Conservation (phyloP, 1,284 basidiomycete species). For the Cryptococcus sp. region DNA sequence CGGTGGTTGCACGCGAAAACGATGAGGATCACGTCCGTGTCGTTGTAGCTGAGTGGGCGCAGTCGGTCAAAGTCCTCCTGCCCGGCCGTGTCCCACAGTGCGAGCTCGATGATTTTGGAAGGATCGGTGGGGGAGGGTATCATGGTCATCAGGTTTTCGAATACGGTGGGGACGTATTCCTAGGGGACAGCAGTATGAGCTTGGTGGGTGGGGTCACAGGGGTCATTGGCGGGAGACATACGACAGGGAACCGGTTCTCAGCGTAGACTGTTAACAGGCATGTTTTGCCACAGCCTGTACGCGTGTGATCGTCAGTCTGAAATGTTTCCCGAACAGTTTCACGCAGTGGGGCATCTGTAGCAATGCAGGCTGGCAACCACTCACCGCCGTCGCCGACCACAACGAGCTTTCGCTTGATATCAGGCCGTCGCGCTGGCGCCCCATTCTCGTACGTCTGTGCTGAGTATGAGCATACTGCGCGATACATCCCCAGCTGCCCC, state of each 20-base stretch:
- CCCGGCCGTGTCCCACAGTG: slow-evolving; percentile 96
- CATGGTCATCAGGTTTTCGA: slow-evolving; percentile 94
- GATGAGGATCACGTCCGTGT: slow-evolving; percentile 93
- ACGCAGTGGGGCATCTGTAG: background rate
- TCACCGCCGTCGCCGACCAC: slow-evolving; percentile 60
- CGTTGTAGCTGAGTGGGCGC: slow-evolving; percentile 90
- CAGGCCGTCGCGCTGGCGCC: slow-evolving; percentile 57
- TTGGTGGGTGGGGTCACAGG: background rate
- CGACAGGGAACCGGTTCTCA: slow-evolving; percentile 88
- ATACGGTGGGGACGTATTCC: slow-evolving; percentile 97
- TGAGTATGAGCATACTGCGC: background rate
- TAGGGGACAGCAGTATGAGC: slow-evolving; percentile 41
- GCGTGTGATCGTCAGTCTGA: background rate
- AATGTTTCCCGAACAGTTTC: background rate
- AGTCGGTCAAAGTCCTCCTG: slow-evolving; percentile 97
- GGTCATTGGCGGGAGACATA: background rate
- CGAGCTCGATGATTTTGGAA: slow-evolving; percentile 85
- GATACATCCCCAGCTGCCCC: background rate
- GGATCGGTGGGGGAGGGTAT: slow-evolving; percentile 67
- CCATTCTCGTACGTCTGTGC: slow-evolving; percentile 17
- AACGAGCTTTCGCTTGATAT: slow-evolving; percentile 82
- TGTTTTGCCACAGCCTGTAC: slow-evolving; percentile 59
- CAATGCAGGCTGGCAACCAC: slow-evolving; percentile 9
- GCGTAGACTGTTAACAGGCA: slow-evolving; percentile 64
- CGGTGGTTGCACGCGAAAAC: slow-evolving; percentile 97